Percentiles rank a stretch among this genome's conserved stretches.
Conservation (phyloP, 169 alveolate genomes). For the Babesia caballi region DNA sequence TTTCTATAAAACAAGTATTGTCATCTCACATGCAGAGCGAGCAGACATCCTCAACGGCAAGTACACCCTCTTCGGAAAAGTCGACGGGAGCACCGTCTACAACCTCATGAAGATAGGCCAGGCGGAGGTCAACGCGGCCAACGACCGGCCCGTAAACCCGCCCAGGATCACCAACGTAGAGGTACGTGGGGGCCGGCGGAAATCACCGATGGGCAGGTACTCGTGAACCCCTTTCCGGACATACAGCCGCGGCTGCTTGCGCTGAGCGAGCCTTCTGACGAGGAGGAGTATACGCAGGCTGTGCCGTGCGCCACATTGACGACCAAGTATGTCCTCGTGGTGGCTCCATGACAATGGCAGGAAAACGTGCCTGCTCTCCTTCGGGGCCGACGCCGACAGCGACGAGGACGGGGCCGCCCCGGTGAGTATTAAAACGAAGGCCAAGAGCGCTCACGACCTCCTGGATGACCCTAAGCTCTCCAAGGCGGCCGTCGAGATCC, state of each 20-base stretch:
- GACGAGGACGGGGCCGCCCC: constrained; percentile 8
- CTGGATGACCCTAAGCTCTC: constrained; percentile 42
- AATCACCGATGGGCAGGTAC: constrained; percentile 35
- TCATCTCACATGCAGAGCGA: constrained; percentile 70
- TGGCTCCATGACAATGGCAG: constrained; percentile 15
- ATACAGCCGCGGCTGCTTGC: constrained; percentile 65
- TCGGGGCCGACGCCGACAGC: constrained; percentile 28
- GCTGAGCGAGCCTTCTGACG: background rate
- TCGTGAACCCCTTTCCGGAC: constrained; percentile 74
- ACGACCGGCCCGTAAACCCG: constrained; percentile 58
- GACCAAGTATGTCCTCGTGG: background rate
- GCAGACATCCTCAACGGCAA: constrained; percentile 85
- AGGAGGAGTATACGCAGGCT: constrained; percentile 13
- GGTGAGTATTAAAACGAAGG: background rate
- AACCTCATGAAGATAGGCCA: constrained; percentile 71
- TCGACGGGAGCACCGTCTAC: constrained; percentile 75
- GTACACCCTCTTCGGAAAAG: constrained; percentile 91
- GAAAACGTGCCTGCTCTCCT: constrained; percentile 63
- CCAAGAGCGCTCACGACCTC: constrained; percentile 61
- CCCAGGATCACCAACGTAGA: constrained; percentile 47
- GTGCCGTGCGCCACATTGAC: background rate
- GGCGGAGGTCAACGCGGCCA: constrained; percentile 66
- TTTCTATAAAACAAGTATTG: too few species aligned
- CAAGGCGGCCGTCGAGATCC: constrained; percentile 2
- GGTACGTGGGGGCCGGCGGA: background rate